Percentiles rank a stretch among this genome's conserved stretches.
These are phyloP conservation scores for Penicillium glabrum DNA, from an alignment of 2,329 filamentous ascomycete genomes.

Conservation along the genomic window DNA sequence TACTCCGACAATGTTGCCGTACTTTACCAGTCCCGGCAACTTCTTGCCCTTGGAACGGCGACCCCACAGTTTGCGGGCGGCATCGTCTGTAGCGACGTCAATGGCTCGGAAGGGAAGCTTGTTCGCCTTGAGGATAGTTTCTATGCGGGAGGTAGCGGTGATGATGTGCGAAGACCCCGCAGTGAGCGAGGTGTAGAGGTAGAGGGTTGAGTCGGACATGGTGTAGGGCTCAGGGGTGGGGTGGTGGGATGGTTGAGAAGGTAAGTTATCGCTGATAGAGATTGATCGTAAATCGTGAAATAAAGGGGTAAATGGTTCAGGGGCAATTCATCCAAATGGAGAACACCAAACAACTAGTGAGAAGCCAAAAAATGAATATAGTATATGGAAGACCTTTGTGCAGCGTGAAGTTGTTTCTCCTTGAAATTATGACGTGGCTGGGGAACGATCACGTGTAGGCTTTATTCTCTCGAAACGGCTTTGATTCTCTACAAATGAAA, in stretches of 20 bases:
- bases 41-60: conserved; percentile 82
- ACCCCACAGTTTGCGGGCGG: conserved; percentile 85
- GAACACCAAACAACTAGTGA: background rate
- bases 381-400: background rate
- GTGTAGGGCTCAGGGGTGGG: conserved; percentile 10
- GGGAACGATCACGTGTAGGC: conserved; percentile 9
- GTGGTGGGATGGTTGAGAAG: background rate
- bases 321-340: background rate
- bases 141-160: conserved; percentile 90
- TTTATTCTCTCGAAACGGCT: background rate
- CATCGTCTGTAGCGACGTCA: conserved; percentile 86
- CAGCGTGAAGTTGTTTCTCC: background rate
- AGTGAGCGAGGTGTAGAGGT: conserved; percentile 94
- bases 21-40: conserved; percentile 84
- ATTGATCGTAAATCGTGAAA: background rate
- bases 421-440: conserved; percentile 9
- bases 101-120: conserved; percentile 89
- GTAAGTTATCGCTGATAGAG: background rate
- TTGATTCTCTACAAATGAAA: background rate
- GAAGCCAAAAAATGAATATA: background rate
- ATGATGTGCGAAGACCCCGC: conserved; percentile 95
- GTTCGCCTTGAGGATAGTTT: conserved; percentile 95
- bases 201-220: conserved; percentile 64
- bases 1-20: conserved; percentile 81
- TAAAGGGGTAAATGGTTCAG: background rate